Conservation (phyloP, 208 protist species). For the Leishmania tarentolae region DNA sequence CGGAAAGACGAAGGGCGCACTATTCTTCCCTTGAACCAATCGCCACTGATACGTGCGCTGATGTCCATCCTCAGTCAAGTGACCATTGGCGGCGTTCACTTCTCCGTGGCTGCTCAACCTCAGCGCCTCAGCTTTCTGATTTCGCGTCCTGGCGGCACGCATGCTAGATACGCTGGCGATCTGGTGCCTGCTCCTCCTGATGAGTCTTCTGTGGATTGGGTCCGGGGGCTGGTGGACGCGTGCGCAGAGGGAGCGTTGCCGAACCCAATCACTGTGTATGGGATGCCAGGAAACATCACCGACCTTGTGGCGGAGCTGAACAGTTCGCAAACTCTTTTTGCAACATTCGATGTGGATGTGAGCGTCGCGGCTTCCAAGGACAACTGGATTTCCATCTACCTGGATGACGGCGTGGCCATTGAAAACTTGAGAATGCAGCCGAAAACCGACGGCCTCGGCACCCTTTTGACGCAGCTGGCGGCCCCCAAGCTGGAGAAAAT, state of each 20-base stretch:
- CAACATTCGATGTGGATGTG: neutral
- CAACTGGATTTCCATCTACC: conserved; percentile 24
- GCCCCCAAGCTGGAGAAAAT: neutral
- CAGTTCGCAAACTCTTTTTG: neutral
- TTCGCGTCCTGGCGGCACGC: neutral
- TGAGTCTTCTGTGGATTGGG: conserved; percentile 7
- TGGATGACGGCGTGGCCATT: conserved; percentile 11
- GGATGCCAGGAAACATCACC: conserved; percentile 3
- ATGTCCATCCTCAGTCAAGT: neutral
- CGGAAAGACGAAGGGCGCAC: neutral
- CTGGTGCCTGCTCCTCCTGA: conserved; percentile 1
- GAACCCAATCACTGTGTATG: conserved; percentile 20
- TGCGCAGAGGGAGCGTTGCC: neutral
- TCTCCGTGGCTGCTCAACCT: neutral
- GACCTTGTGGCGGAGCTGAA: conserved; percentile 1
- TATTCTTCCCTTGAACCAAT: neutral
- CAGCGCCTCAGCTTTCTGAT: neutral
- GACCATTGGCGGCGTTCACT: neutral
- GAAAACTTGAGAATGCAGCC: neutral
- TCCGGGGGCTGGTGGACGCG: conserved; percentile 16
- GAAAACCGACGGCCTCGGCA: conserved; percentile 4
- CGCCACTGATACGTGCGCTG: neutral
- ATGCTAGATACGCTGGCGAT: neutral
- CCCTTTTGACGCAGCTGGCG: neutral
- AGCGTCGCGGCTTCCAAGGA: conserved; percentile 8